Conservation (phyloP, 345 rosid genomes). For the Syzygium grande region DNA sequence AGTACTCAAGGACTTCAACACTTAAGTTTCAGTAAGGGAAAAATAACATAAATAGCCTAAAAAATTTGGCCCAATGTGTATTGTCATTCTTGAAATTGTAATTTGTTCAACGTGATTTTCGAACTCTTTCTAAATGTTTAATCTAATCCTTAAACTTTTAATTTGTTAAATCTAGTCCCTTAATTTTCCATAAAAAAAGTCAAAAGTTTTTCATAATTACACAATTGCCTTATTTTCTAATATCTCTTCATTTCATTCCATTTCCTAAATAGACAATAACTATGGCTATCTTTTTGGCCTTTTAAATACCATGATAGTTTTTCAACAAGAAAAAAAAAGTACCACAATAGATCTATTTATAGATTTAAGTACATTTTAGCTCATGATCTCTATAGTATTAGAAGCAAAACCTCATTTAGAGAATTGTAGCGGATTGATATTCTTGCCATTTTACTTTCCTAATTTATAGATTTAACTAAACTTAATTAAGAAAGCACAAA, state of each 20-base stretch:
- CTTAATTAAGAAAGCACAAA: background rate
- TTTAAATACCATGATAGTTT: no score
- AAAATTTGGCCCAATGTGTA: background rate
- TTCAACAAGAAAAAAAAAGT: no score
- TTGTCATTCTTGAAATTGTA: background rate
- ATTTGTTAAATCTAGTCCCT: background rate
- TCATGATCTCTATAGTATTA: background rate
- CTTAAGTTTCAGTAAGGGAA: background rate
- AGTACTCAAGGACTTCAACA: background rate
- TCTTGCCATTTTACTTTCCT: background rate
- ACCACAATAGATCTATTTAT: no score
- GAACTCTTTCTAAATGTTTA: background rate
- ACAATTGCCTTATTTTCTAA: background rate
- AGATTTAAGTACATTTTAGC: no score
- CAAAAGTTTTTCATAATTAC: background rate
- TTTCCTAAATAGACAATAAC: no score
- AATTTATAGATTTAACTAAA: no score
- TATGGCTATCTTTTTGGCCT: background rate
- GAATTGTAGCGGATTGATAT: background rate
- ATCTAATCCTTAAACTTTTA: fast-evolving
- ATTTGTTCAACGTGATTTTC: background rate
- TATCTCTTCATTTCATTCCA: background rate
- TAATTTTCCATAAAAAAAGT: background rate
- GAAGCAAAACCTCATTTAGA: no score
- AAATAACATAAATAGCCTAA: background rate